Evolutionary conservation across 1,284 basidiomycete species (phyloP).

Genomic region (Leccinum angustisporum): DNA sequence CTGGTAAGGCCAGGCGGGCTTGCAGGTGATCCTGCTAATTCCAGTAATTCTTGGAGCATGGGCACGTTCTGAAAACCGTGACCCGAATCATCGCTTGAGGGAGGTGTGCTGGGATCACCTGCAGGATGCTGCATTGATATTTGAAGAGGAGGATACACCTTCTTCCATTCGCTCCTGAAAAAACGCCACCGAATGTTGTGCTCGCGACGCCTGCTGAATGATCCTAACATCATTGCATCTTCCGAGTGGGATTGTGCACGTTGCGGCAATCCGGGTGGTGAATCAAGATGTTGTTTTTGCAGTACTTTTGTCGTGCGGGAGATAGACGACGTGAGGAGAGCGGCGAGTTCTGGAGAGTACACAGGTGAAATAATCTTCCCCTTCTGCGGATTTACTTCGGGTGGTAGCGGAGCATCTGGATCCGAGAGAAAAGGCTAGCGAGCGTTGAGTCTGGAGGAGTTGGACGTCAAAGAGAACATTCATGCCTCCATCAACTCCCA

Average conservation of each 20-base stretch:
- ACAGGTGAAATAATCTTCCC: constrained; percentile 60
- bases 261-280: constrained; percentile 55
- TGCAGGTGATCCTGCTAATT: constrained; percentile 40
- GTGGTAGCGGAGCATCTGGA: constrained; percentile 39
- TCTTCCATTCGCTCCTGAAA: constrained; percentile 55
- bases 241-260: constrained; percentile 58
- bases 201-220: constrained; percentile 67
- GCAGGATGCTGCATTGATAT: constrained; percentile 26
- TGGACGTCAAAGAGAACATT: neutral
- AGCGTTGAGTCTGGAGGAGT: constrained; percentile 8
- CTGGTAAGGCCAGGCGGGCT: constrained; percentile 5
- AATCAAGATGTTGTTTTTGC: constrained; percentile 38
- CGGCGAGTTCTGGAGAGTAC: constrained; percentile 59
- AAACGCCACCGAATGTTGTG: constrained; percentile 71
- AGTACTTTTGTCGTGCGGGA: constrained; percentile 51
- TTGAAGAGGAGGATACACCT: constrained; percentile 59
- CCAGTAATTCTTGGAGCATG: constrained; percentile 49
- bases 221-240: constrained; percentile 60
- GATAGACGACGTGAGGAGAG: constrained; percentile 54
- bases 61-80: constrained; percentile 46
- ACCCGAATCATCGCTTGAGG: constrained; percentile 27
- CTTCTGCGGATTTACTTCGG: constrained; percentile 50
- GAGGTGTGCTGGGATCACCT: constrained; percentile 4
- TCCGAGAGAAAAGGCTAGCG: constrained; percentile 54
- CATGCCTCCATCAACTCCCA: constrained; percentile 64